Conservation (phyloP, 1,284 basidiomycete genomes). For the Meripilus lineatus region DNA sequence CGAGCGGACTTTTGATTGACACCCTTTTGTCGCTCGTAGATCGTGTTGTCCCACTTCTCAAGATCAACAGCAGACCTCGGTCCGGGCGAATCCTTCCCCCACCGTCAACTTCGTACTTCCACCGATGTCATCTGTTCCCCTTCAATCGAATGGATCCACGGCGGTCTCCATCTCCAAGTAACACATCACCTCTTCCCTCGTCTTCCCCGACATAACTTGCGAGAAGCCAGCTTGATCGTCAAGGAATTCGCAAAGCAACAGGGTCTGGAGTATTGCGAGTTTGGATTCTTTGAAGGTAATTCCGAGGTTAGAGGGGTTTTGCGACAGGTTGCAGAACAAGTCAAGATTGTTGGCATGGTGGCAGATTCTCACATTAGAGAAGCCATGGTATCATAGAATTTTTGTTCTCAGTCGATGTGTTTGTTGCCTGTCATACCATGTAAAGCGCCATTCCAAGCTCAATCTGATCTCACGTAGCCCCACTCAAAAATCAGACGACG, state of each 20-base stretch:
- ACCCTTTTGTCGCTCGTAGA: no score
- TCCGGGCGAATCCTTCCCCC: conserved; percentile 86
- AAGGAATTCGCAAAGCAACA: conserved; percentile 85
- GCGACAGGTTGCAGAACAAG: conserved; percentile 78
- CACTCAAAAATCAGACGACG: background rate
- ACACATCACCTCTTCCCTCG: conserved; percentile 98
- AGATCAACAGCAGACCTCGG: conserved; percentile 94
- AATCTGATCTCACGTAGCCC: no score
- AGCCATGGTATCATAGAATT: conserved; percentile 39
- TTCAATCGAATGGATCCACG: conserved; percentile 86
- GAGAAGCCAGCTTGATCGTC: conserved; percentile 75
- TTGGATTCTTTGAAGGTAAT: conserved; percentile 85
- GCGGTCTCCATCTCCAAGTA: conserved; percentile 92
- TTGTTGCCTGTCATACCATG: background rate
- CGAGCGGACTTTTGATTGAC: background rate
- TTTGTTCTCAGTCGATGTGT: background rate
- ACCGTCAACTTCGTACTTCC: conserved; percentile 93
- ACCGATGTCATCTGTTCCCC: conserved; percentile 90
- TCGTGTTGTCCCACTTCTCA: conserved; percentile 96
- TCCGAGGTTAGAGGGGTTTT: conserved; percentile 73
- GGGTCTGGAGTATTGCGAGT: conserved; percentile 84
- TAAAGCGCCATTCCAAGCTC: background rate
- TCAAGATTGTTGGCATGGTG: conserved; percentile 70
- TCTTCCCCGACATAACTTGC: conserved; percentile 90
- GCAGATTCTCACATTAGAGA: conserved; percentile 61